A percentile compares a stretch with the other conserved stretches of the same genome.
Evolutionary conservation across 805 yeast species (phyloP).

Genomic region (Scheffersomyces lignosus): DNA sequence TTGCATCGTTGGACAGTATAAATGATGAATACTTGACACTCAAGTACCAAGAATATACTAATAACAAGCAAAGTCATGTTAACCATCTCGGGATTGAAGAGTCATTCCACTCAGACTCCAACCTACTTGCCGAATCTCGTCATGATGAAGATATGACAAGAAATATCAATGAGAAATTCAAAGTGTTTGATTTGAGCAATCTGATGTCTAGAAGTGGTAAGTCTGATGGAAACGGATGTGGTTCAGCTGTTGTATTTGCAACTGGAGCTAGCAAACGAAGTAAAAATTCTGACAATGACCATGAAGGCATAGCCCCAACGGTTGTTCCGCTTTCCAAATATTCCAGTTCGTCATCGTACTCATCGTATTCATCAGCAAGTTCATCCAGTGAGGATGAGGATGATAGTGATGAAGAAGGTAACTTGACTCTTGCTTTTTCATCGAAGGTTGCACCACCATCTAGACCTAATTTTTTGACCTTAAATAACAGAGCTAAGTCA

Average conservation of each 20-base stretch:
- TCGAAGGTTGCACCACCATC: constrained; percentile 37
- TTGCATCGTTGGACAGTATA: constrained; percentile 74
- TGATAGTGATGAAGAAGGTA: constrained; percentile 43
- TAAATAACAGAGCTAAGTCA: constrained; percentile 37
- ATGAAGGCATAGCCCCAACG: constrained; percentile 24
- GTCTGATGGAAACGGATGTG: background rate
- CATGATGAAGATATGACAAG: constrained; percentile 7
- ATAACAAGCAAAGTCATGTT: too few species aligned
- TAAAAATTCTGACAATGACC: constrained; percentile 7
- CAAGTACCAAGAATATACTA: constrained; percentile 36
- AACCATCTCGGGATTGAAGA: background rate
- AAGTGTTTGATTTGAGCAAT: constrained; percentile 33
- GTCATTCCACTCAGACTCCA: constrained; percentile 8
- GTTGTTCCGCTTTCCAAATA: constrained; percentile 9
- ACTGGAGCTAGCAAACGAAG: too few species aligned
- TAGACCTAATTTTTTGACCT: constrained; percentile 34
- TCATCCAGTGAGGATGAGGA: constrained; percentile 15
- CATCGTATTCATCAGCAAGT: constrained; percentile 12
- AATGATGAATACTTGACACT: constrained; percentile 54
- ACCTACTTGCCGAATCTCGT: background rate
- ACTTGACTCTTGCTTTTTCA: constrained; percentile 45
- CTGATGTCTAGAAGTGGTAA: constrained; percentile 27
- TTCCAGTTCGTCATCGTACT: constrained; percentile 9
- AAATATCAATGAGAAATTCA: constrained; percentile 32
- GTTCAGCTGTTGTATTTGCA: too few species aligned